phyloP scores from a whole-genome alignment of 345 rosid genomes.

The Xanthoceras sorbifolium region DNA sequence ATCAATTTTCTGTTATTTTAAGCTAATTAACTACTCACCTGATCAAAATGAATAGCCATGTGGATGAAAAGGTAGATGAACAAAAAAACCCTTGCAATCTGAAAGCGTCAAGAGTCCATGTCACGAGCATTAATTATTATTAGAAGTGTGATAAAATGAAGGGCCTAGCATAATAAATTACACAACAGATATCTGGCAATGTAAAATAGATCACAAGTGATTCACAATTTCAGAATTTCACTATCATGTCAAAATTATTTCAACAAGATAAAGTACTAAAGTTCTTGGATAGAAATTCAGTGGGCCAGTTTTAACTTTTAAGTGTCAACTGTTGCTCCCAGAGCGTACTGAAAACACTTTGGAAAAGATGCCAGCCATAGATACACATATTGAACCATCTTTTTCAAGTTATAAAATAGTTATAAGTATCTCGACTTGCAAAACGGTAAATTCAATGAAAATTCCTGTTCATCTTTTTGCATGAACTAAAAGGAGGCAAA shows the following conservation, averaged over 20 bases:
- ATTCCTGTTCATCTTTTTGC: neutral
- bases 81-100: constrained; percentile 77
- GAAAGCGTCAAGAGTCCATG: constrained; percentile 18
- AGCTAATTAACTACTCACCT: constrained; percentile 43
- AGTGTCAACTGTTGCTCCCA: neutral
- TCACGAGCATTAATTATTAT: neutral
- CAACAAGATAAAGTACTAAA: neutral
- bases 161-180: neutral
- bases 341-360: neutral
- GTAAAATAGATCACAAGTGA: neutral
- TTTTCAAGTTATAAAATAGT: neutral
- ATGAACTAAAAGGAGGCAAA: neutral
- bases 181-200: neutral
- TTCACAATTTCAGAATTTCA: neutral
- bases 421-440: neutral
- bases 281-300: neutral
- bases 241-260: neutral
- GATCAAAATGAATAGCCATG: constrained; percentile 63
- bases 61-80: constrained; percentile 70
- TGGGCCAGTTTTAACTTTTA: neutral
- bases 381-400: neutral
- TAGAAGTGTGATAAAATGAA: neutral
- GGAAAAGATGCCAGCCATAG: neutral
- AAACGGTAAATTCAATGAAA: neutral
- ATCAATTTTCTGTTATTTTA: neutral